Evolutionary conservation across 257 asterid genomes (phyloP), one percentile per base, ranked within the genome.

Genomic region (Forsythia viridissima): DNA sequence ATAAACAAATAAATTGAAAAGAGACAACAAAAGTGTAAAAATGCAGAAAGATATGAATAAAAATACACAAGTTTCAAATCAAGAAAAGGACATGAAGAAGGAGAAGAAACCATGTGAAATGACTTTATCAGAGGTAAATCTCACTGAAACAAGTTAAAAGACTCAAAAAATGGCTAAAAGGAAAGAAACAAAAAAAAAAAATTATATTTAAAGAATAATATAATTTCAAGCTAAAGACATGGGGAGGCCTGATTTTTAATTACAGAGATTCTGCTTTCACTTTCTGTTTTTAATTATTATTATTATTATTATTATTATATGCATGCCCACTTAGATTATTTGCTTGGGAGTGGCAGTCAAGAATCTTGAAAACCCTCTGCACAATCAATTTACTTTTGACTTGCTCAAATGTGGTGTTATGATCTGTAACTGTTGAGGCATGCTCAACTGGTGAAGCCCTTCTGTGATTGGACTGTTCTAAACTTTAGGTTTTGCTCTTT

Each of bases 331-430:
- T 87, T 39, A 44, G 92, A 87, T 85, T 78, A 69, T 80, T 84
- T 85, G 85, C 83, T 79, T 85, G 81, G 77, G 51, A 51, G 80
- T 81, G 65, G 86, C 73, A 61, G 75, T 67, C n/a, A 71, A 83
- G 92, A 87, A 87, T 89, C 92, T 85, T 79, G 81, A 70, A 77
- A 70, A 72, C 75, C 80, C 51, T 80, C 83, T 81, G 73, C 34
- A 77, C 84, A 77, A 74, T 82, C 81, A 75, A 74, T 12, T 77
- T 81, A 76, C 90, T 88, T 85, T 87, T 77, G 92, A 89, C 88
- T 80, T 83, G 7, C 69, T 68, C 63, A 46, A 20, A 61, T 61
- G 15, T 48, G 18, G 24, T 73, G 34, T 75, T 75, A 71, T 81
- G 74, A 83, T 73, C 74, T 83, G 80, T 78, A 82, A 73, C 70